Evolutionary conservation across 129 eudicot genomes (phyloP).

Genomic region (Tagetes patula): DNA sequence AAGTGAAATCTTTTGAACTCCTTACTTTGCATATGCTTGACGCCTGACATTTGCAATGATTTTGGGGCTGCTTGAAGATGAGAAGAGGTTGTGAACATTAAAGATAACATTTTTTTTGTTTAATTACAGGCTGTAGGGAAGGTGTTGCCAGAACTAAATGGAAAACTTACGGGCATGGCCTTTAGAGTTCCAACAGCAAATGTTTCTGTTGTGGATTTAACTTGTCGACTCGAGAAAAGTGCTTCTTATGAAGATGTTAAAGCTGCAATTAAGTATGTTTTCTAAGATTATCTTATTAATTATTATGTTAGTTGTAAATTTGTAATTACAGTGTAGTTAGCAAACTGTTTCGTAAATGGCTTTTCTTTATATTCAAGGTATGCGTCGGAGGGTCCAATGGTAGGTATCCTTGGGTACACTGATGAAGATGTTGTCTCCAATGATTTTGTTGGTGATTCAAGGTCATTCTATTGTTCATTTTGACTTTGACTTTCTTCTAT

Average conservation of each 20-base stretch:
- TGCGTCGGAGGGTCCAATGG: slow-evolving; percentile 85
- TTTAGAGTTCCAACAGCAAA: slow-evolving; percentile 94
- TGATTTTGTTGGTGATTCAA: slow-evolving; percentile 92
- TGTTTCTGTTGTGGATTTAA: slow-evolving; percentile 95
- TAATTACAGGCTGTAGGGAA: slow-evolving; percentile 86
- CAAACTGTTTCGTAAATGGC: not conserved
- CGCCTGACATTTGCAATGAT: not conserved
- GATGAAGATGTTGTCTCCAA: slow-evolving; percentile 97
- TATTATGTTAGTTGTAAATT: not conserved
- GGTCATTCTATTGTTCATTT: slow-evolving; percentile 37
- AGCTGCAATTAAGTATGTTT: slow-evolving; percentile 77
- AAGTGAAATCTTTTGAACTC: not conserved
- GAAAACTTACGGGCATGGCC: slow-evolving; percentile 98
- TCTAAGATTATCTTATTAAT: slow-evolving; percentile 1
- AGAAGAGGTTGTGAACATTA: not conserved
- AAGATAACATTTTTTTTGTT: not conserved
- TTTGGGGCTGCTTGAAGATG: not conserved
- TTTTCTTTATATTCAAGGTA: slow-evolving; percentile 41
- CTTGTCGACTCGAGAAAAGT: slow-evolving; percentile 89
- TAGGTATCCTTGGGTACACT: slow-evolving; percentile 93
- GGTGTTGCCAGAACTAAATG: slow-evolving; percentile 91
- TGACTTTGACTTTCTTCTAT: slow-evolving; percentile 1
- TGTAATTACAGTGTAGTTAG: not conserved
- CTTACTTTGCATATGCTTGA: slow-evolving; percentile 1
- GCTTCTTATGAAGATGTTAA: slow-evolving; percentile 94